phyloP scores from a whole-genome alignment of 1,139 yeast genomes.

The Pichia sp. region DNA sequence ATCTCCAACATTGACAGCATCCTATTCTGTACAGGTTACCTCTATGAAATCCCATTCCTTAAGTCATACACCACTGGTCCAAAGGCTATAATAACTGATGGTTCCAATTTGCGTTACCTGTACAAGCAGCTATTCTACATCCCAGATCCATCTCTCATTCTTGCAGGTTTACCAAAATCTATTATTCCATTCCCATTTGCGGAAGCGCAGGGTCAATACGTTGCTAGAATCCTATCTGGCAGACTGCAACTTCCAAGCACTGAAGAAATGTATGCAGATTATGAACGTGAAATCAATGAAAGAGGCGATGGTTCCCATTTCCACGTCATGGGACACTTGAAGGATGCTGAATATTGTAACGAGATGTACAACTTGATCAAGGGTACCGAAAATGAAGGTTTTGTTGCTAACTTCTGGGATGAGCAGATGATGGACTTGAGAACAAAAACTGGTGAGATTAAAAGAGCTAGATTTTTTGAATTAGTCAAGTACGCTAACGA shows the following conservation, averaged over 20 bases:
- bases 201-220: constrained; percentile 40
- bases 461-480: constrained; percentile 21
- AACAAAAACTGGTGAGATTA: constrained; percentile 18
- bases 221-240: constrained; percentile 38
- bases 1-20: constrained; percentile 32
- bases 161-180: constrained; percentile 34
- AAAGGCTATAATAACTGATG: constrained; percentile 29
- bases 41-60: constrained; percentile 38
- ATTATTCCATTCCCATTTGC: constrained; percentile 43
- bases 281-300: constrained; percentile 16
- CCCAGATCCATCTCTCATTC: constrained; percentile 37
- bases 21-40: constrained; percentile 44
- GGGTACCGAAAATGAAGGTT: constrained; percentile 24
- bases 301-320: constrained; percentile 25
- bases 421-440: constrained; percentile 21
- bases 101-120: constrained; percentile 30
- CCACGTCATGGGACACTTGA: constrained; percentile 24
- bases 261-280: constrained; percentile 28
- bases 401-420: constrained; percentile 26
- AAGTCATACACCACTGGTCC: constrained; percentile 26
- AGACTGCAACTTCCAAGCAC: constrained; percentile 32
- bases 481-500: constrained; percentile 23
- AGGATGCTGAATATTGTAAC: constrained; percentile 27
- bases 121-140: constrained; percentile 40
- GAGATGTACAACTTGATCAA: constrained; percentile 20